Percentiles rank a stretch among this genome's conserved stretches.
These are phyloP conservation scores for Camelina neglecta DNA, from an alignment of 345 rosid genomes.

Conservation along the genomic window DNA sequence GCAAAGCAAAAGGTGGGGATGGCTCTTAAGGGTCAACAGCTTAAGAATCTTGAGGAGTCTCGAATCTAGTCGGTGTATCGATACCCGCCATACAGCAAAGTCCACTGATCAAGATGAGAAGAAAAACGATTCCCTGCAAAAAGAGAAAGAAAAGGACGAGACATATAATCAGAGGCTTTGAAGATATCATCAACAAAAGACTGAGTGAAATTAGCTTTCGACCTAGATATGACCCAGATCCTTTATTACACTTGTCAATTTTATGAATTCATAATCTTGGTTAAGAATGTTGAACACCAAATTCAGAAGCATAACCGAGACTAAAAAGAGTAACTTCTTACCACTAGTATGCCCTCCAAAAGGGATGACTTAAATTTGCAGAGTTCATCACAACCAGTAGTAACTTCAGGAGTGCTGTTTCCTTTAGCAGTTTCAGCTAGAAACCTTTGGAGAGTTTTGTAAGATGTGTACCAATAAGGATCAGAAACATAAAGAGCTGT, in stretches of 20 bases:
- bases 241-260: not conserved
- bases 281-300: not conserved
- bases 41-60: slow-evolving; percentile 87
- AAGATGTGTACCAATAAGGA: slow-evolving; percentile 72
- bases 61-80: slow-evolving; percentile 90
- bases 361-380: slow-evolving; percentile 90
- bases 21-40: slow-evolving; percentile 32
- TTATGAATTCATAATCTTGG: slow-evolving; percentile 1
- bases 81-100: slow-evolving; percentile 98
- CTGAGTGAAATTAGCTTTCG: slow-evolving; percentile 9
- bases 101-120: slow-evolving; percentile 82
- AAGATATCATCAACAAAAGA: not conserved
- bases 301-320: slow-evolving; percentile 9
- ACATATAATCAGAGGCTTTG: slow-evolving; percentile 40
- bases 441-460: slow-evolving; percentile 72
- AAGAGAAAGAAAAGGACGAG: slow-evolving; percentile 13
- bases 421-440: slow-evolving; percentile 66
- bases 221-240: slow-evolving; percentile 3
- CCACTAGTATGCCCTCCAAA: slow-evolving; percentile 87
- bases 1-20: slow-evolving; percentile 39
- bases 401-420: slow-evolving; percentile 48
- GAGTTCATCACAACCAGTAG: slow-evolving; percentile 71
- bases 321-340: slow-evolving; percentile 48
- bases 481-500: slow-evolving; percentile 80
- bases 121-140: slow-evolving; percentile 84